Percentiles rank a stretch among this genome's conserved stretches.
Evolutionary conservation across 2,329 filamentous ascomycete species (phyloP).

Genomic region (Trichoderma semiorbis): DNA sequence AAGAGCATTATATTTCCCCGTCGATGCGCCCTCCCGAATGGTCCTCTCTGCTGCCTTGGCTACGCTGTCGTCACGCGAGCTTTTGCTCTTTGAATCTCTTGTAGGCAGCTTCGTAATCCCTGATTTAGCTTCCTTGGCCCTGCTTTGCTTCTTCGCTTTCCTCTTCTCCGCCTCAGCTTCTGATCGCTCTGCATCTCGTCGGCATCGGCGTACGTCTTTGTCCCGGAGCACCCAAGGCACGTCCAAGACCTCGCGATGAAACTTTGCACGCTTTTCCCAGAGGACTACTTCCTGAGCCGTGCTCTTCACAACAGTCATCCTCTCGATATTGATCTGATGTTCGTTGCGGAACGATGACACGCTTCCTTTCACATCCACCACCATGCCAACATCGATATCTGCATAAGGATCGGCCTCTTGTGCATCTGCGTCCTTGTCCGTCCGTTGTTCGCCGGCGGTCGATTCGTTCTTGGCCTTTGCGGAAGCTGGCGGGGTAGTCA

Average conservation of each 20-base stretch:
- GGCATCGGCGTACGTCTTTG: constrained; percentile 48
- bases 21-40: constrained; percentile 27
- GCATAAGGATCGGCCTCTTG: constrained; percentile 20
- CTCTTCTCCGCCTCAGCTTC: constrained; percentile 26
- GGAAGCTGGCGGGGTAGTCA: constrained; percentile 12
- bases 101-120: constrained; percentile 4
- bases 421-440: neutral
- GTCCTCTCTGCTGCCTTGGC: constrained; percentile 26
- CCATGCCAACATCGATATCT: constrained; percentile 48
- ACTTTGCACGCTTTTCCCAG: constrained; percentile 54
- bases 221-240: constrained; percentile 53
- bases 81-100: neutral
- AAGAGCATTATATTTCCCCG: constrained; percentile 35
- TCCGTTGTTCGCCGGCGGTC: neutral
- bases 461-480: neutral
- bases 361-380: constrained; percentile 56
- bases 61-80: neutral
- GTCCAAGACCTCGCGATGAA: constrained; percentile 48
- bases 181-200: constrained; percentile 43
- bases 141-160: constrained; percentile 12
- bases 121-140: constrained; percentile 11
- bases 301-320: constrained; percentile 44
- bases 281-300: constrained; percentile 57
- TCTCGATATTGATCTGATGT: constrained; percentile 52
- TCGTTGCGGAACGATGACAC: constrained; percentile 46